Evolutionary conservation across 108 stramenopile genomes (phyloP), one percentile per base, ranked within the genome.

Genomic region (Stephanodiscus minutulus): DNA sequence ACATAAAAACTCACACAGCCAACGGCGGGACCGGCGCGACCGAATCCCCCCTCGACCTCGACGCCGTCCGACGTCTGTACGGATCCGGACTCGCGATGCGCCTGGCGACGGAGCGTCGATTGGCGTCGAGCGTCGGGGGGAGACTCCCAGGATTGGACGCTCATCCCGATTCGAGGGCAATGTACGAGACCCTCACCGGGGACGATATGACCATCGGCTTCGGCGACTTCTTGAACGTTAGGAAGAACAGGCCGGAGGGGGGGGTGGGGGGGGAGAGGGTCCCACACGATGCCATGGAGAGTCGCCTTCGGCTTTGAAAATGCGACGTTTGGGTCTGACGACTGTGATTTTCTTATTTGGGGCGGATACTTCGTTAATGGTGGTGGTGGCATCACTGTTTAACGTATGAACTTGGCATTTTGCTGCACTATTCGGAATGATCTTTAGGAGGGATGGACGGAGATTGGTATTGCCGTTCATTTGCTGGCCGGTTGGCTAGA

Each of bases 31-130:
- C 21, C 43, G 76, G 65, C 24, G 60, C 77, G 52, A 64, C 71
- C 21, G 77, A 66, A 22, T 81, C 79, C 15, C 76, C 74, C 24
- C 72, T 84, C n/a, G 83, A 84, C 48, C 76, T 84, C 20, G 83
- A 83, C 48, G 75, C 81, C 55, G 87, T 92, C 65, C 89, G 93
- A 39, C 88, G 87, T 20, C 77, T 94, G 33, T 92, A 94, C 73
- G 93, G 93, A 31, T 86, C 86, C 39, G 93, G 87, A 18, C 84
- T 94, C 25, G 93, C 93, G 55, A 94, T 94, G 93, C 77, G 82
- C 24, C 77, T 94, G 25, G 88, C 93, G 39, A 92, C 93, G 9
- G 93, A 94, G 62, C 85, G 91, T 21, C 82, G 82, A 49, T 68
- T 87, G 74, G 91, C 91, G 13, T 68, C 74, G 6, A 74, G 89